Percentiles rank a stretch among this genome's conserved stretches.
Evolutionary conservation across 768 basidiomycete species (phyloP).

Genomic region (Lactifluus piperatus): DNA sequence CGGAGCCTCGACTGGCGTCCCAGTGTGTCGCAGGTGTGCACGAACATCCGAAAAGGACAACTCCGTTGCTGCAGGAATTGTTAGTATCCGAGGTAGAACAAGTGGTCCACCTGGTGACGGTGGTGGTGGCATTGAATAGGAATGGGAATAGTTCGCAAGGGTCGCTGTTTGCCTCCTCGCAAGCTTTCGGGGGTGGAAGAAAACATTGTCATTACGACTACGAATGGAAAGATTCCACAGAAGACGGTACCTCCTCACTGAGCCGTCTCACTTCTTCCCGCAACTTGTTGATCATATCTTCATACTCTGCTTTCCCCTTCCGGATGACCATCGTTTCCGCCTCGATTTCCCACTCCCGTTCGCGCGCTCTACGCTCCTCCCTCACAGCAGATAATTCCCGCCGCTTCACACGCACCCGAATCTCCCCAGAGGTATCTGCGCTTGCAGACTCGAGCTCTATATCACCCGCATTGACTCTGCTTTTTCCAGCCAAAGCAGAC

Average conservation of each 20-base stretch:
- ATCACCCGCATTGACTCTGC: not conserved
- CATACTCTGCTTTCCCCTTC: conserved; percentile 45
- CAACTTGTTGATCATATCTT: conserved; percentile 51
- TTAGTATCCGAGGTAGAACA: conserved; percentile 16
- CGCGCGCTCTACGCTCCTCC: too few species aligned
- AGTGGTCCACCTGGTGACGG: conserved; percentile 12
- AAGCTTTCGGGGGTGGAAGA: conserved; percentile 20
- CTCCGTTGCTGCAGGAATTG: conserved; percentile 24
- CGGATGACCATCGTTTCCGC: too few species aligned
- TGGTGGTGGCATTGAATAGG: conserved; percentile 11
- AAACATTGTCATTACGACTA: not conserved
- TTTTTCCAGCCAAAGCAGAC: not conserved
- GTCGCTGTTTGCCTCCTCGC: conserved; percentile 1
- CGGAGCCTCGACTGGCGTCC: conserved; percentile 15
- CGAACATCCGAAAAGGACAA: conserved; percentile 49
- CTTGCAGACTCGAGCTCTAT: conserved; percentile 10
- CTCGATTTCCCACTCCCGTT: too few species aligned
- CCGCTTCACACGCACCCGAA: conserved; percentile 51
- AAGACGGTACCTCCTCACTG: conserved; percentile 41
- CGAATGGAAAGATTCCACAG: not conserved
- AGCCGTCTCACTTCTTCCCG: conserved; percentile 57
- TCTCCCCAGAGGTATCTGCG: conserved; percentile 36
- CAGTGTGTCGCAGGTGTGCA: conserved; percentile 54
- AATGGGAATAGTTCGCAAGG: not conserved
- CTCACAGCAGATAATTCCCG: too few species aligned